Conservation (phyloP, 768 basidiomycete genomes). For the Podaxis sp. region DNA sequence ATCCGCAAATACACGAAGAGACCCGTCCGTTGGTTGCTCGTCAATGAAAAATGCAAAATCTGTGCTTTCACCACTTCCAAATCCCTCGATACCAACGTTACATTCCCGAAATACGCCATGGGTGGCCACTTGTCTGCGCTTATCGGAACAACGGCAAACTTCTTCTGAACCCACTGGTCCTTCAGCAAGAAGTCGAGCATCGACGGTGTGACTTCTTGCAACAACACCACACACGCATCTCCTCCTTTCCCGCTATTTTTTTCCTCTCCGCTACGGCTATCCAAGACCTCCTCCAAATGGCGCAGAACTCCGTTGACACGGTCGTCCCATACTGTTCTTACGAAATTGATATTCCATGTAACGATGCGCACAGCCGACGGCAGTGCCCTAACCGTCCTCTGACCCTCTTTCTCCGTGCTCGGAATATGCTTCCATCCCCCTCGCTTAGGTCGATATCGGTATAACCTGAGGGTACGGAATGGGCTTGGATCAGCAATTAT, state of each 20-base stretch:
- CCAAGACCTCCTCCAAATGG: slow-evolving; percentile 48
- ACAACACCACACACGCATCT: slow-evolving; percentile 52
- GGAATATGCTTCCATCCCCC: slow-evolving; percentile 43
- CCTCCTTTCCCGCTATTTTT: slow-evolving; percentile 21
- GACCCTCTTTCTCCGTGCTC: slow-evolving; percentile 23
- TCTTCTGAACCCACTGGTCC: slow-evolving; percentile 57
- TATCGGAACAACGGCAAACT: slow-evolving; percentile 57
- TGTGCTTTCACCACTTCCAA: slow-evolving; percentile 45
- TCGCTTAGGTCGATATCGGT: slow-evolving; percentile 35
- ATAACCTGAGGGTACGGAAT: slow-evolving; percentile 27
- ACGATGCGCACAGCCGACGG: slow-evolving; percentile 50
- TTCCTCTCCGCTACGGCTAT: slow-evolving; percentile 21
- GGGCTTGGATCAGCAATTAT: slow-evolving; percentile 24
- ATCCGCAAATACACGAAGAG: slow-evolving; percentile 54
- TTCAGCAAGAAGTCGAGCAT: slow-evolving; percentile 46
- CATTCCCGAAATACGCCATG: slow-evolving; percentile 52
- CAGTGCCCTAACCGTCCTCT: slow-evolving; percentile 25
- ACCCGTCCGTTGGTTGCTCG: slow-evolving; percentile 49
- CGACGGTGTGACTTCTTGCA: slow-evolving; percentile 58
- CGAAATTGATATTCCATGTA: slow-evolving; percentile 71
- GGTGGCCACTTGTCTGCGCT: slow-evolving; percentile 51
- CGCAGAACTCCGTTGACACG: slow-evolving; percentile 47
- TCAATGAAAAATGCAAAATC: slow-evolving; percentile 48
- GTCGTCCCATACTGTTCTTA: slow-evolving; percentile 26
- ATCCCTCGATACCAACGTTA: slow-evolving; percentile 61